phyloP scores from a whole-genome alignment of 164 flowering plant genomes.

The Litsea cubeba region DNA sequence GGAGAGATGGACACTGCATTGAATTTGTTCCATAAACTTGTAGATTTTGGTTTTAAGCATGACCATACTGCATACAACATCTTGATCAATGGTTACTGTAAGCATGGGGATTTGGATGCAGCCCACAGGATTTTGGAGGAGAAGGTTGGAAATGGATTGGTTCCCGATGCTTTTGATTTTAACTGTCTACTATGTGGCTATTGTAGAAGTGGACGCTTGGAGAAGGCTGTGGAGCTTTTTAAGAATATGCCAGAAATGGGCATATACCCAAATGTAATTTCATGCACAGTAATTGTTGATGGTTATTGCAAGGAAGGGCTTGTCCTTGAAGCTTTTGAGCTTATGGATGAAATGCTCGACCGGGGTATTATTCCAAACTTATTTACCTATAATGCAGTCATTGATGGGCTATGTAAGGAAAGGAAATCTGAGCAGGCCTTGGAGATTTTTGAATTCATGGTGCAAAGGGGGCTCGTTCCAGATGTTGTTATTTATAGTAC shows the following conservation, averaged over 20 bases:
- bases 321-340: conserved; percentile 34
- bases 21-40: conserved; percentile 25
- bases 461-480: conserved; percentile 41
- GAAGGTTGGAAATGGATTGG: conserved; percentile 36
- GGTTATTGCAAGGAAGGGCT: conserved; percentile 43
- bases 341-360: conserved; percentile 35
- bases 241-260: conserved; percentile 30
- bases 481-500: conserved; percentile 34
- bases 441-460: conserved; percentile 47
- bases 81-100: conserved; percentile 40
- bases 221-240: conserved; percentile 31
- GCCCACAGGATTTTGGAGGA: conserved; percentile 34
- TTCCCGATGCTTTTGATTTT: conserved; percentile 29
- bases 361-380: conserved; percentile 35
- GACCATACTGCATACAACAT: conserved; percentile 34
- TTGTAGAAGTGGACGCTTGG: conserved; percentile 32
- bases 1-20: conserved; percentile 33
- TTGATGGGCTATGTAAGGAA: conserved; percentile 39
- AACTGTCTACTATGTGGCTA: conserved; percentile 34
- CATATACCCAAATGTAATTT: conserved; percentile 23
- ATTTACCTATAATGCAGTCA: conserved; percentile 34
- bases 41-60: conserved; percentile 27
- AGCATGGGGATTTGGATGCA: conserved; percentile 33
- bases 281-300: conserved; percentile 38
- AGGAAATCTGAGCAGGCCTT: conserved; percentile 28